These are phyloP conservation scores for Purpureocillium lavendulum DNA, from an alignment of 2,329 filamentous ascomycete genomes.

Conservation along the genomic window DNA sequence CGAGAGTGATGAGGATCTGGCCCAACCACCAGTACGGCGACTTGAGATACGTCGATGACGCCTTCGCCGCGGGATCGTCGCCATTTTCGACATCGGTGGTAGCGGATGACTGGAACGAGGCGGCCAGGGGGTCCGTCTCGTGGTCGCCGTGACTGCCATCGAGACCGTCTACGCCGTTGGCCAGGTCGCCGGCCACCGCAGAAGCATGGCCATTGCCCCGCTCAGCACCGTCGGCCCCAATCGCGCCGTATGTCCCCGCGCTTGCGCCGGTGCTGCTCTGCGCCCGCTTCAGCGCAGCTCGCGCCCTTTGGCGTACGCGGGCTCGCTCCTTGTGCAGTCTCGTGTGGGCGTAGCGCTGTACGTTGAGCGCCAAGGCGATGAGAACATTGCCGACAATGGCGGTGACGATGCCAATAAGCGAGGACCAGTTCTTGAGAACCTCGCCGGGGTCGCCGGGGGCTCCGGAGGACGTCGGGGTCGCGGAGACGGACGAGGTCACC, in stretches of 20 bases:
- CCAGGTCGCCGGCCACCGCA: constrained; percentile 18
- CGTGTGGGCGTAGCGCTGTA: constrained; percentile 92
- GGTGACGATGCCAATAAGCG: constrained; percentile 87
- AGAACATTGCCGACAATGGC: constrained; percentile 89
- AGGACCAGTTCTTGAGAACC: constrained; percentile 69
- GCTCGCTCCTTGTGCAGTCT: constrained; percentile 65
- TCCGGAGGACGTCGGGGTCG: constrained; percentile 7
- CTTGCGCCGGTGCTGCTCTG: constrained; percentile 17
- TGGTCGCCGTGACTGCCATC: constrained; percentile 15
- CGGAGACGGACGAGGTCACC: background rate
- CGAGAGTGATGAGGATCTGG: constrained; percentile 84
- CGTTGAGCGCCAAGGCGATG: constrained; percentile 92
- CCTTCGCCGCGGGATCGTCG: constrained; percentile 20
- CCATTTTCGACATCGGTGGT: constrained; percentile 14
- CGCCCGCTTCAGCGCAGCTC: constrained; percentile 41
- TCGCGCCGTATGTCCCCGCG: constrained; percentile 24
- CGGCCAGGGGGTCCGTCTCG: constrained; percentile 44
- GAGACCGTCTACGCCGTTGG: constrained; percentile 19
- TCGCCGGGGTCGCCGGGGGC: constrained; percentile 29
- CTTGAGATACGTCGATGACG: constrained; percentile 66
- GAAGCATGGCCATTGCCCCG: constrained; percentile 13
- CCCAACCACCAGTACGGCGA: constrained; percentile 97
- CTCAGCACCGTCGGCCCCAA: constrained; percentile 11
- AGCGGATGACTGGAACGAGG: constrained; percentile 35
- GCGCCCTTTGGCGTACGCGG: constrained; percentile 46